These are phyloP conservation scores for Barnettozyma siamensis DNA, from an alignment of 805 yeast genomes.

Conservation along the genomic window DNA sequence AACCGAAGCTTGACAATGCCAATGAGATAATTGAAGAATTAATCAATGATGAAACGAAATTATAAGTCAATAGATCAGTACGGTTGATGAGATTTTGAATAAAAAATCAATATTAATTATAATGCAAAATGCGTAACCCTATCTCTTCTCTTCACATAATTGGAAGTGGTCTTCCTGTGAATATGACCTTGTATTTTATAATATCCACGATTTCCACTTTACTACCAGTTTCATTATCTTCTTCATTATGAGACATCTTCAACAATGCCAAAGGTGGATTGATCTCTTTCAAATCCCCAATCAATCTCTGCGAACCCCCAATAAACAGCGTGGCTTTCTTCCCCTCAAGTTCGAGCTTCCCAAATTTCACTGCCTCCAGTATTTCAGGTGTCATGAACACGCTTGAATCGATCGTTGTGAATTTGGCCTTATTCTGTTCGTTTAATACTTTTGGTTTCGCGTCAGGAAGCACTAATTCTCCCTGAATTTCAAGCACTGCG, in stretches of 20 bases:
- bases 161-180: slow-evolving; percentile 68
- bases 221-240: slow-evolving; percentile 16
- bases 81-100: too few relatives aligned
- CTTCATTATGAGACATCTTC: slow-evolving; percentile 32
- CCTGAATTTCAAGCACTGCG: slow-evolving; percentile 65
- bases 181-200: slow-evolving; percentile 51
- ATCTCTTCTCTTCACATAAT: slow-evolving; percentile 69
- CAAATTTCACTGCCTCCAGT: slow-evolving; percentile 41
- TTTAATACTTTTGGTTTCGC: slow-evolving; percentile 28
- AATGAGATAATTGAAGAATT: slow-evolving; percentile 17
- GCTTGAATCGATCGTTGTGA: slow-evolving; percentile 21
- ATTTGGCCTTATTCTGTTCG: slow-evolving; percentile 31
- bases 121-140: too few relatives aligned
- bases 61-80: too few relatives aligned
- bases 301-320: slow-evolving; percentile 63
- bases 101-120: too few relatives aligned
- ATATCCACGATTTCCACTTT: slow-evolving; percentile 53
- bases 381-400: neutral
- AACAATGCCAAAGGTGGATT: slow-evolving; percentile 64
- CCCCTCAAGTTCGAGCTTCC: slow-evolving; percentile 41
- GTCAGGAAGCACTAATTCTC: slow-evolving; percentile 52
- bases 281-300: slow-evolving; percentile 54
- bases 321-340: slow-evolving; percentile 51
- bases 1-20: slow-evolving; percentile 10
- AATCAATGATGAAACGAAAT: slow-evolving; percentile 6